Base-by-base conservation (phyloP, 1,284 basidiomycete genomes). In the Trametes hirsuta region DNA sequence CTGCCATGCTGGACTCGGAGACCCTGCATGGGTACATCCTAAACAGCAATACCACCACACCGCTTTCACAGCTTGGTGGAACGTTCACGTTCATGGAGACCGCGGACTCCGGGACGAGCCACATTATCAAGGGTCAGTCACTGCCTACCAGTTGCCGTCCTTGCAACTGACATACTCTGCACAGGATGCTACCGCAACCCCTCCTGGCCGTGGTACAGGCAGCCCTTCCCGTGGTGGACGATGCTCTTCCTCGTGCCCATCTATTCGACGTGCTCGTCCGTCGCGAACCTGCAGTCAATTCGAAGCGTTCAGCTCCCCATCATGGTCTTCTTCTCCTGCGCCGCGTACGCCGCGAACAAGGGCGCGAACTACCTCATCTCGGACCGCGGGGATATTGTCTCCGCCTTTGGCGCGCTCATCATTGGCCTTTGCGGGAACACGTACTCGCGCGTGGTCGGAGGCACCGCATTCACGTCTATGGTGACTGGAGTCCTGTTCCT, bases 401-500 rank as follows among this genome's bases (percentile, higher is more conserved):
- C 88, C 35, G 87, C 90, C 42, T 81, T 88, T 62, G 92, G 91
- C n/a, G 90, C 93, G 18, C 85, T 94, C 69, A 84, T 90, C 54
- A 88, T 94, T 64, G 93, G 93, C 57, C 75, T 90, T 14, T 81
- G 94, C 42, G 93, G 93, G 46, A 94, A 94, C 69, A 71, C 87
- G 14, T 95, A 94, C 71, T 93, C 92, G 47, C 82, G 91, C 45
- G 72, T 92, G 36, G 83, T 89, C 66, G 83, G 86, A 30, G 93
- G 91, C 50, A 90, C 88, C 4, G 91, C 93, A 3, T 95, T 95
- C 73, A 94, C 93, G 0, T 86, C 90, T 14, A 94, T 93, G 89
- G 90, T 93, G n/a, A 91, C 91, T 3, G 90, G 92, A 25, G 90
- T 95, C 15, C 76, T 94, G 54, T 94, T 94, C 74, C 78, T 94